Base-by-base conservation (phyloP, 805 yeast genomes). In the Candida tallmaniae region DNA sequence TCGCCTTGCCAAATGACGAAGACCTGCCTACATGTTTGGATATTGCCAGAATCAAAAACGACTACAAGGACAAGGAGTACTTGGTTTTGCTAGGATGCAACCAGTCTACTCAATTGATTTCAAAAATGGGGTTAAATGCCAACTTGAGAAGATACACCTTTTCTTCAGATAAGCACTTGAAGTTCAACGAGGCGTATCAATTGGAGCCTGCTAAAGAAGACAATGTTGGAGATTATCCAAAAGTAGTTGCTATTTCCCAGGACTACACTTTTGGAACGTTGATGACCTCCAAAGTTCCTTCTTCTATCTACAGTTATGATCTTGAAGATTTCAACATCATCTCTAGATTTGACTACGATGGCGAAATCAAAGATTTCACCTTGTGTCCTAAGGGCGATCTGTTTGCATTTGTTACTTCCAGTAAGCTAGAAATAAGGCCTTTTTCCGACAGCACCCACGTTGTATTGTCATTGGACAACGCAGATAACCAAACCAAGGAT, bases 11-110 rank as follows among this genome's bases (percentile, higher is more conserved):
- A 4, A 67, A 72, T 9, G 70, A 76, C 34, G 95, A 85, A 45
- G 96, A 89, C 56, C 80, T 88, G n/a, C 96, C 96, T 8, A 86
- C 88, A 51, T 79, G 93, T 30, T 47, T 90, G 32, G 95, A 80
- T 42, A 69, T 73, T 10, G 48, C 52, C 22, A 42, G 40, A 23
- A 14, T 27, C 9, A 26, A 28, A 16, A 31, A 31, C 9, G 28
- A 25, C 2, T 12, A 27, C 11, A 23, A 23, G 18, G 52, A 45
- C 52, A 65, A 42, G 45, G 59, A 68, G 40, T 70, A 68, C 40
- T 50, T 71, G 13, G 75, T 88, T 12, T 60, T 84, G 29, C 70
- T 83, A 27, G 95, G 95, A 3, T 78, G 88, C 47, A 89, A 89
- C 54, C 87, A 83, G 47, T 70, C 77, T 31, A 58, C 78, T 4